These are phyloP conservation scores for Cryomyces minteri DNA, from an alignment of 495 filamentous ascomycete species.

Conservation along the genomic window DNA sequence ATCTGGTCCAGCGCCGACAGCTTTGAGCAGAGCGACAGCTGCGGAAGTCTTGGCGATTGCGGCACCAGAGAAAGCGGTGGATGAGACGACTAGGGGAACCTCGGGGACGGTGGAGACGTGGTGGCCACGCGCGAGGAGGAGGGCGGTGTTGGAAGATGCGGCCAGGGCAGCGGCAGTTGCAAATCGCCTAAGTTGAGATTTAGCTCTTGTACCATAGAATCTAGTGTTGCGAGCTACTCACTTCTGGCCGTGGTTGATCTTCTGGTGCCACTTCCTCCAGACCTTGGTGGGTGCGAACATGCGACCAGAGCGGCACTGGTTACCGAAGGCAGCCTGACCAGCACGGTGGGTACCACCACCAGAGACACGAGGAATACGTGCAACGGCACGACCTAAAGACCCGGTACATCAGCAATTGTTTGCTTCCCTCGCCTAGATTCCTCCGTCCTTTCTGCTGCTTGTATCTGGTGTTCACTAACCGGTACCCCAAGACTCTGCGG, in stretches of 20 bases:
- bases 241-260: conserved; percentile 97
- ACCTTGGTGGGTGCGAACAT: conserved; percentile 99
- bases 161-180: conserved; percentile 93
- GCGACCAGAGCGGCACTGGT: conserved; percentile 97
- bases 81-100: conserved; percentile 90
- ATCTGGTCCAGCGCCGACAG: conserved; percentile 75
- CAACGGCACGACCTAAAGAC: conserved; percentile 78
- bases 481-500: conserved; percentile 99
- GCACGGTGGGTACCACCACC: conserved; percentile 99
- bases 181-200: conserved; percentile 48
- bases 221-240: conserved; percentile 24
- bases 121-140: conserved; percentile 93
- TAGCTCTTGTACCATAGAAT: conserved; percentile 3
- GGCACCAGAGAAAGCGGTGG: conserved; percentile 59
- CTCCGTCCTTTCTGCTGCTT: not conserved
- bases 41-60: conserved; percentile 75
- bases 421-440: not conserved
- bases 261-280: conserved; percentile 99
- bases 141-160: conserved; percentile 83
- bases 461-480: conserved; percentile 42
- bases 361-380: conserved; percentile 99
- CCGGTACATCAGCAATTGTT: conserved; percentile 16
- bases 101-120: conserved; percentile 80
- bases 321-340: conserved; percentile 99
- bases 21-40: conserved; percentile 70